These are phyloP conservation scores for Ilyonectria sp. DNA, from an alignment of 2,329 filamentous ascomycete genomes.

Conservation along the genomic window DNA sequence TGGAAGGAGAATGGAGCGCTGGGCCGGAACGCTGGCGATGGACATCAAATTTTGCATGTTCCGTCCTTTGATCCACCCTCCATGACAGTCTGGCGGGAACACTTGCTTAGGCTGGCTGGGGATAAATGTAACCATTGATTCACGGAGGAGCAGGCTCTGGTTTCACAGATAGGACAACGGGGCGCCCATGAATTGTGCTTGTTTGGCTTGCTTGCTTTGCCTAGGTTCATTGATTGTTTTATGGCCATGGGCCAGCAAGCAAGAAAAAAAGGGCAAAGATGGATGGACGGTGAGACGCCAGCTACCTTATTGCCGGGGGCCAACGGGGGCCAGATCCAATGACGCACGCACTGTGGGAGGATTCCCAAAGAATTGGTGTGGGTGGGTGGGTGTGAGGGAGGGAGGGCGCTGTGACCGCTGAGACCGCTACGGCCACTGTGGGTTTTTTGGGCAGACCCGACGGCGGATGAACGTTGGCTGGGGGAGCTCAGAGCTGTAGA, in stretches of 20 bases:
- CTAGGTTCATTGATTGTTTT: constrained; percentile 33
- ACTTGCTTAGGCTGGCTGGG: constrained; percentile 21
- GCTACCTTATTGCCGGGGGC: constrained; percentile 38
- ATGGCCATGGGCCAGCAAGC: constrained; percentile 12
- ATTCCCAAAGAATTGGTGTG: constrained; percentile 22
- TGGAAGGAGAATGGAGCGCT: constrained; percentile 36
- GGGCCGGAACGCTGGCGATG: constrained; percentile 40
- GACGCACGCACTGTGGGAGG: constrained; percentile 39
- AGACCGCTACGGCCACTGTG: constrained; percentile 30
- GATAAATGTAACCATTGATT: constrained; percentile 13
- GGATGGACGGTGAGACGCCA: constrained; percentile 33
- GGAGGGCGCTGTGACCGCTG: constrained; percentile 30
- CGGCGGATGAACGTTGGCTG: constrained; percentile 31
- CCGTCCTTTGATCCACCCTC: constrained; percentile 30
- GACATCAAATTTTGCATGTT: constrained; percentile 35
- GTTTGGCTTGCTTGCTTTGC: constrained; percentile 21
- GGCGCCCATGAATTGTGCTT: constrained; percentile 8
- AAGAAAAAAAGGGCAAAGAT: constrained; percentile 4
- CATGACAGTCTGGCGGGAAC: constrained; percentile 16
- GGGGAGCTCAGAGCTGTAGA: constrained; percentile 9
- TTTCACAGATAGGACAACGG: background rate
- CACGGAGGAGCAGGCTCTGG: background rate
- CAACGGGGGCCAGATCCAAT: constrained; percentile 44
- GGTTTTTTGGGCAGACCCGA: constrained; percentile 35
- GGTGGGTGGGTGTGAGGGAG: constrained; percentile 23